Evolutionary conservation across 225 moss, liverwort and hornwort genomes (phyloP).

Genomic region (Antitrichia curtipendula): DNA sequence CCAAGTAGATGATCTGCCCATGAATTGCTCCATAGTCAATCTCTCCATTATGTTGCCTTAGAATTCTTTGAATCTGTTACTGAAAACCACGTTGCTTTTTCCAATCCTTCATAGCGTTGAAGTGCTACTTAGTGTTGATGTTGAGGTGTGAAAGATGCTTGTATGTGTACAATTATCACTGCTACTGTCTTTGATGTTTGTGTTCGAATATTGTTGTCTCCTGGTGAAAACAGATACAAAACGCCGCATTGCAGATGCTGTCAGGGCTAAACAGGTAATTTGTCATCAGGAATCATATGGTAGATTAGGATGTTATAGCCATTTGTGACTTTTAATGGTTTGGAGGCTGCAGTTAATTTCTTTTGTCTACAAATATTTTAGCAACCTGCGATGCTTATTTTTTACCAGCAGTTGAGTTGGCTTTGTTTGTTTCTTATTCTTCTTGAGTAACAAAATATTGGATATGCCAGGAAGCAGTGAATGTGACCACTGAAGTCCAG

Average conservation of each 20-base stretch:
- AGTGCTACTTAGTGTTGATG: background rate
- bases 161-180: background rate
- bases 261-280: slow-evolving; percentile 33
- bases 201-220: background rate
- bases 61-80: background rate
- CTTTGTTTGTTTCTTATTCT: background rate
- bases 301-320: background rate
- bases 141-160: background rate
- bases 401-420: background rate
- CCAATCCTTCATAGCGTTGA: background rate
- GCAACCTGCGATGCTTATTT: background rate
- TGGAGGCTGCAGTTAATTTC: background rate
- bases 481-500: slow-evolving; percentile 54
- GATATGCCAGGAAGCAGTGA: slow-evolving; percentile 43
- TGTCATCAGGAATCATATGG: background rate
- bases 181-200: background rate
- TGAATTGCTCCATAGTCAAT: background rate
- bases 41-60: background rate
- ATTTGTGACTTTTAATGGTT: background rate
- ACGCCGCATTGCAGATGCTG: slow-evolving; percentile 46
- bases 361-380: background rate
- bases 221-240: slow-evolving; percentile 39
- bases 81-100: background rate
- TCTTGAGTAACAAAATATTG: background rate
- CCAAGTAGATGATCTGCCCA: background rate